Evolutionary conservation across 768 basidiomycete species (phyloP), one percentile per base, ranked within the genome.

Genomic region (Kwoniella newhampshirensis): DNA sequence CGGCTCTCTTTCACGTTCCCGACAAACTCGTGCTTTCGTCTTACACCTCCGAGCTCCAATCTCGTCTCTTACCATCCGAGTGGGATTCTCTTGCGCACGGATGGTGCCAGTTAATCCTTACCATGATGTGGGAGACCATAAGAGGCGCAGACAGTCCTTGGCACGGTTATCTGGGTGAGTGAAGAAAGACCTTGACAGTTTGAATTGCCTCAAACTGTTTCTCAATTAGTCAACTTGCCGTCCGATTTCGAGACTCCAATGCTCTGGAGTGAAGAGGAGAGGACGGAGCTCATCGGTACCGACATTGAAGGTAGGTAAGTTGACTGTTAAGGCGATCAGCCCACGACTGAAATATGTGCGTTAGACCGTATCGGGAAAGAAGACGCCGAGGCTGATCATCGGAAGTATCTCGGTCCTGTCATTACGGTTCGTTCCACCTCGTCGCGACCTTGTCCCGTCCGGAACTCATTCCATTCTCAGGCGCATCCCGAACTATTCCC

Each of bases 41-140:
- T 4, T 82, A 84, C 25, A 92, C 89, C 1, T 90, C 87, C 0
- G 52, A 75, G 1, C 81, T 98, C 1, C 85, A 85, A 1, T 49
- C 74, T 15, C 78, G 80, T 2, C 80, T 97, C 43, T 85, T 87
- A 17, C 48, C 77, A 6, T 79, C 81, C 11, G 81, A 81, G 27
- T 97, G 92, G 92, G 83, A 78, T 62, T 75, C 73, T 21, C 75
- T 97, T 56, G 80, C 86, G 48, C 77, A 82, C 54, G 86, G 91
- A 7, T 99, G 96, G 96, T 79, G 82, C 1, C 87, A 87, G 2
- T 78, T 97, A 42, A 97, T 99, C 57, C 79, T 98, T 36, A 89
- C 86, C 62, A 87, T 99, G 85, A 90, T 98, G 88, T 96, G 89
- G 88, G 96, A 99, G 76, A 83, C 83, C 51, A 82, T 85, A 3